Evolutionary conservation across 805 yeast species (phyloP).

Genomic region (Komagataella mondaviorum): DNA sequence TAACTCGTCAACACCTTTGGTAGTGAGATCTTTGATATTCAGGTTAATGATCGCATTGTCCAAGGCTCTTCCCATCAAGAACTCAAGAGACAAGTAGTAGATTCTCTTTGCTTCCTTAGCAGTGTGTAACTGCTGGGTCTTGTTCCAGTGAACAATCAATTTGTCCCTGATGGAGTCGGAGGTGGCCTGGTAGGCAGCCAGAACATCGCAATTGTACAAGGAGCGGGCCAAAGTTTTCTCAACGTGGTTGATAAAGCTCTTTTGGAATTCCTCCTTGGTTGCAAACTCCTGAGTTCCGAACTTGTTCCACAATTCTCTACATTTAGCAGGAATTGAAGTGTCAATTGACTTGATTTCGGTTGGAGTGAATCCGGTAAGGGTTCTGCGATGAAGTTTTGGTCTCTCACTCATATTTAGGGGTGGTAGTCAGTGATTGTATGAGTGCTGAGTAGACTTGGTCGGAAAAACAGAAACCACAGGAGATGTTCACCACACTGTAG

Average conservation of each 20-base stretch:
- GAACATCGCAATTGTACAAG: constrained; percentile 79
- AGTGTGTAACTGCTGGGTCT: constrained; percentile 85
- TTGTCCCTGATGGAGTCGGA: constrained; percentile 70
- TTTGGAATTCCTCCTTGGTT: constrained; percentile 46
- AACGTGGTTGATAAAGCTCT: constrained; percentile 67
- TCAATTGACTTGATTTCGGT: constrained; percentile 79
- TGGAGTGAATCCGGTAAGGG: constrained; percentile 85
- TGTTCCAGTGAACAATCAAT: constrained; percentile 78
- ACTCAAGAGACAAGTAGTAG: constrained; percentile 78
- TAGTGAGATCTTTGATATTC: constrained; percentile 47
- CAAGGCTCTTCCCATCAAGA: constrained; percentile 88
- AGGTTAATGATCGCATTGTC: constrained; percentile 87
- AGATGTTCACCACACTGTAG: neutral
- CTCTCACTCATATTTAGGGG: neutral
- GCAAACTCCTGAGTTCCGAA: constrained; percentile 40
- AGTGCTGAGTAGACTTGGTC: neutral
- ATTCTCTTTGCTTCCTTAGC: constrained; percentile 73
- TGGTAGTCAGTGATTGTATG: neutral
- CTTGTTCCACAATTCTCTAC: constrained; percentile 68
- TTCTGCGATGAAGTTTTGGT: constrained; percentile 38
- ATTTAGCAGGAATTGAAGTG: constrained; percentile 64
- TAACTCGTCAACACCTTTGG: constrained; percentile 46
- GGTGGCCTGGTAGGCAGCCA: constrained; percentile 89
- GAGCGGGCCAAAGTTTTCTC: constrained; percentile 89
- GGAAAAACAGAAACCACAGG: neutral